Conservation (phyloP, 495 filamentous ascomycete genomes). For the Bryoglossum gracile region DNA sequence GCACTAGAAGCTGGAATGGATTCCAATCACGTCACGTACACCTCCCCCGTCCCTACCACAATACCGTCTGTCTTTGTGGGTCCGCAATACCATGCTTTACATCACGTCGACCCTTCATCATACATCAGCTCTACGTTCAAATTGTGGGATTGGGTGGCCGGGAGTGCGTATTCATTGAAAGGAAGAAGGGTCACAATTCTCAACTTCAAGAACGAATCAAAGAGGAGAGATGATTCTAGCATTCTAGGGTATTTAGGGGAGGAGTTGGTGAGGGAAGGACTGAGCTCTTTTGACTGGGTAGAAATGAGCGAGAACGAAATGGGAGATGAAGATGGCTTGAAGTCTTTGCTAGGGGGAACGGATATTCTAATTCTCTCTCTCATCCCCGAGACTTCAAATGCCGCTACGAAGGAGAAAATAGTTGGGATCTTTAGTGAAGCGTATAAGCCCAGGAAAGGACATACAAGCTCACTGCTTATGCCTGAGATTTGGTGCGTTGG, state of each 20-base stretch:
- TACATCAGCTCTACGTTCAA: conserved; percentile 13
- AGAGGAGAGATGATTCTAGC: not conserved
- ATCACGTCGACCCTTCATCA: conserved; percentile 12
- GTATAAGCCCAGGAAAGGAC: not conserved
- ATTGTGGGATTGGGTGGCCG: conserved; percentile 13
- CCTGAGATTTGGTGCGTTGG: conserved; percentile 6
- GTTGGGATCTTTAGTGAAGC: conserved; percentile 1
- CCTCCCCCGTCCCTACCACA: not conserved
- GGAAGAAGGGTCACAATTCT: conserved; percentile 3
- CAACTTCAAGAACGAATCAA: too few species aligned
- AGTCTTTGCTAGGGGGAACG: not conserved
- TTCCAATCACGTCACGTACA: conserved; percentile 10
- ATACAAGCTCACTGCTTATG: not conserved
- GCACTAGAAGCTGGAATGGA: conserved; percentile 3
- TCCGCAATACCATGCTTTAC: conserved; percentile 9
- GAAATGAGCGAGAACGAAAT: not conserved
- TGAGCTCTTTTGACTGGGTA: not conserved
- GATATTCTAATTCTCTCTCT: conserved; percentile 1
- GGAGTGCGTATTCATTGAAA: not conserved
- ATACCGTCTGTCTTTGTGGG: conserved; percentile 9
- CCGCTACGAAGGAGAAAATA: not conserved
- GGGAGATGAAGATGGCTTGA: not conserved
- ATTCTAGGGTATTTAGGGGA: not conserved
- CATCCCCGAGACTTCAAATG: not conserved
- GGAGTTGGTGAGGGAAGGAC: conserved; percentile 1